Evolutionary conservation across 2,329 filamentous ascomycete genomes (phyloP), one percentile per base, ranked within the genome.

Genomic region (Cercospora sp.): DNA sequence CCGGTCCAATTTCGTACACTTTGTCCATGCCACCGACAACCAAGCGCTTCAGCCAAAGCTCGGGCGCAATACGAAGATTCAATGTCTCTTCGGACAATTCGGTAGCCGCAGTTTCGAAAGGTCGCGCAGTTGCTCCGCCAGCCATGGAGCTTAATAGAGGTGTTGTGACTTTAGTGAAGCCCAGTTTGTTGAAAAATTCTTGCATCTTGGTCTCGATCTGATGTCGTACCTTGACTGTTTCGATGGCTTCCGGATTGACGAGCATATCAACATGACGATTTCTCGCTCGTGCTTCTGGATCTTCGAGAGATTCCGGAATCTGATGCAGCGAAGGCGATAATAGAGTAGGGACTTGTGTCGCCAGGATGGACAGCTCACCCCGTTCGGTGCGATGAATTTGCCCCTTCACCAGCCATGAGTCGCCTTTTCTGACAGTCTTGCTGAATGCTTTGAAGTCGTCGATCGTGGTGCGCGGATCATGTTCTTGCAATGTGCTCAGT

Each of bases 21-120:
- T 86, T 89, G 74, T 96, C 91, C 69, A 98, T 89, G 2, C 94
- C 94, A 60, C 94, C 94, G 18, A 98, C 87, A 1, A 98, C 88
- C 57, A 99, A 84, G 8, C 95, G 87, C 82, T 99, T 99, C 51
- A 99, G 86, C 90, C 93, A 98, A 39, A 99, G 83, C 80, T 99
- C 95, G 0, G 95, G 95, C 3, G 95, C 95, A 74, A 99, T 94
- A 60, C 95, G 87, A 36, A 99, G 84, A 23, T 91, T 87, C 39
- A 99, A 82, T 64, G 88, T 84, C 67, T 87, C 89, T 48, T 90
- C 86, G 2, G 88, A 84, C 68, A 96, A 90, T 76, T 94, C 92
- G 0, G 90, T 92, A 8, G 93, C 90, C 55, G 84, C 81, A 0
- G 94, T 98, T 72, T 89, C 84, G 78, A 99, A 99, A 0, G 95